phyloP scores from a whole-genome alignment of 495 filamentous ascomycete species.

The Xylaria flabelliformis region DNA sequence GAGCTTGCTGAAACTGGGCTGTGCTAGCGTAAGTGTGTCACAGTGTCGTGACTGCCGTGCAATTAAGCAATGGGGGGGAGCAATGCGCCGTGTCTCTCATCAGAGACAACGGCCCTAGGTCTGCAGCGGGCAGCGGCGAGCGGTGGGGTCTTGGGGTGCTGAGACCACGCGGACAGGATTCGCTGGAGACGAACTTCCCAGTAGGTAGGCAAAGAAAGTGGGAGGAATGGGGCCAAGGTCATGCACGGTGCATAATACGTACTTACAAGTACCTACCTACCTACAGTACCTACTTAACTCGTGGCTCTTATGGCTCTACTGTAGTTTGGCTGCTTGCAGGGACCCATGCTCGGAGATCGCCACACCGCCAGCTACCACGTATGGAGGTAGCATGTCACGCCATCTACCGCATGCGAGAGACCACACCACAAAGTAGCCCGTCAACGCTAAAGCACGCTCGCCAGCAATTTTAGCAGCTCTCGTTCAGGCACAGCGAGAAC shows the following conservation, averaged over 20 bases:
- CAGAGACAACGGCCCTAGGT: not conserved
- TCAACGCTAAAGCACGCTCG: slow-evolving; percentile 20
- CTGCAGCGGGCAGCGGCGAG: not conserved
- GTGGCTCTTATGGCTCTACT: not conserved
- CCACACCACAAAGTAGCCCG: slow-evolving; percentile 28
- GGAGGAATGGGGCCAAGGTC: slow-evolving; percentile 31
- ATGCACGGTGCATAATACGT: slow-evolving; percentile 40
- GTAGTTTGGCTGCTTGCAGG: slow-evolving; percentile 22
- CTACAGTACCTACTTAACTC: no score
- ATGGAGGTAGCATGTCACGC: slow-evolving; percentile 30
- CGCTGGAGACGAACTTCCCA: slow-evolving; percentile 12
- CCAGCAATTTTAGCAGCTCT: slow-evolving; percentile 12
- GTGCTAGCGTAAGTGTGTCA: slow-evolving; percentile 23
- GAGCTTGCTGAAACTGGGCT: slow-evolving; percentile 29
- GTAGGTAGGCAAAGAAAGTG: not conserved
- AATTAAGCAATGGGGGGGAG: not conserved
- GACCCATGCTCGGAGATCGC: slow-evolving; percentile 32
- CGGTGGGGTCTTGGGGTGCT: slow-evolving; percentile 4
- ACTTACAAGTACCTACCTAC: no score
- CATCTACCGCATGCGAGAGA: slow-evolving; percentile 24
- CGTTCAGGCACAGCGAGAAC: slow-evolving; percentile 1
- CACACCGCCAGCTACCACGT: slow-evolving; percentile 42
- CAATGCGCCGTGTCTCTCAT: not conserved
- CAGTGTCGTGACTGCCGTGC: slow-evolving; percentile 26
- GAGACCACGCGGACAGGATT: slow-evolving; percentile 34